Evolutionary conservation across 176 grass and related monocot genomes (phyloP).

Genomic region (Echinochloa phyllopogon): DNA sequence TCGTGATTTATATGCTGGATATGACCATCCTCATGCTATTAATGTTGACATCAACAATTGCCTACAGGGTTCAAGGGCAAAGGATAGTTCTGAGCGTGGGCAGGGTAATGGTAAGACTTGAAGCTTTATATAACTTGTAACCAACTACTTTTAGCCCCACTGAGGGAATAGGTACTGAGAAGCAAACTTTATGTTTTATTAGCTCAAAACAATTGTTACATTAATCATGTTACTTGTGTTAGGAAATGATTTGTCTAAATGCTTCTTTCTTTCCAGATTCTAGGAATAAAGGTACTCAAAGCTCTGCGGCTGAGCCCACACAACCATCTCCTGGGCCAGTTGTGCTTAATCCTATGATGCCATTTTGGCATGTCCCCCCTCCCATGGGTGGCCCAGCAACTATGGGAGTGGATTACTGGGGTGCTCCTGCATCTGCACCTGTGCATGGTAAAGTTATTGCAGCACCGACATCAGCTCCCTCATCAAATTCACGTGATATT

Average conservation of each 20-base stretch:
- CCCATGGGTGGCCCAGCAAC: conserved; percentile 61
- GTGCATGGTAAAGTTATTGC: conserved; percentile 56
- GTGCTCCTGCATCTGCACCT: conserved; percentile 50
- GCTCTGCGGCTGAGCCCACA: conserved; percentile 41
- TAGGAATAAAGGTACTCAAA: conserved; percentile 51
- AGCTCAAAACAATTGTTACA: background rate
- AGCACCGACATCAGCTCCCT: conserved; percentile 50
- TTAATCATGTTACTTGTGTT: conserved; percentile 16
- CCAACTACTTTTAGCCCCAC: background rate
- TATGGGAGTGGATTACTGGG: conserved; percentile 66
- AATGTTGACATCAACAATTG: conserved; percentile 30
- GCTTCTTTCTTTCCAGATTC: conserved; percentile 44
- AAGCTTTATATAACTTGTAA: conserved; percentile 13
- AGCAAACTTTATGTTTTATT: conserved; percentile 37
- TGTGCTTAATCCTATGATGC: conserved; percentile 67
- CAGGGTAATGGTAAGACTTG: conserved; percentile 49
- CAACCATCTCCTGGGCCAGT: conserved; percentile 55
- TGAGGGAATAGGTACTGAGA: background rate
- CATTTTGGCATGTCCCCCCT: conserved; percentile 57
- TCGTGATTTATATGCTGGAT: conserved; percentile 36
- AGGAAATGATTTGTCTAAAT: conserved; percentile 27
- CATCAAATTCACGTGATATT: conserved; percentile 54
- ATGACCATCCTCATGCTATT: conserved; percentile 29
- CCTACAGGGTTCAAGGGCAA: conserved; percentile 56
- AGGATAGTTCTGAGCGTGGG: conserved; percentile 58